Evolutionary conservation across 148 eudicot species (phyloP), one percentile per base, ranked within the genome.

Genomic region (Tetragonia tetragonoides): DNA sequence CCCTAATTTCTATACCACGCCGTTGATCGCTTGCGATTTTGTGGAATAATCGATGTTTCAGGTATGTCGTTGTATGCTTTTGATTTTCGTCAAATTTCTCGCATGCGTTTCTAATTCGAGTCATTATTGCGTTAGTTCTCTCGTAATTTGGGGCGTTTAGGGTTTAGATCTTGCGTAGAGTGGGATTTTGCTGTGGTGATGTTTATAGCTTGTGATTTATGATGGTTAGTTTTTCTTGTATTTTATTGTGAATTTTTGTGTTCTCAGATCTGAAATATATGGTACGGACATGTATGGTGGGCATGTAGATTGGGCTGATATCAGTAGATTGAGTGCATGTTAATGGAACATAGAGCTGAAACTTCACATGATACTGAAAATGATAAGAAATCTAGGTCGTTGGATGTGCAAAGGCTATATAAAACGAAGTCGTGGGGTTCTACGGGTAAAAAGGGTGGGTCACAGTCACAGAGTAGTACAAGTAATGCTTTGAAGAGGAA

Each of bases 291-390:
- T 81, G 76, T 47, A 72, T 77, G 83, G 79, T 86, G 89, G 85
- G 81, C 75, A 78, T 88, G 85, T 79, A 75, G 82, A 66, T 84
- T 82, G 76, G 84, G 77, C 61, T 80, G 51, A 65, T 46, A 72
- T 78, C 84, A 75, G 84, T 81, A 74, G 83, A 77, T 82, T 80
- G 77, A 83, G 86, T 83, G 72, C 82, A 87, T 90, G 90, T 90
- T 86, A 89, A 93, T 93, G 98, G 98, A 93, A 88, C 82, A 70
- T 79, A 89, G 91, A 60, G 71, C 40, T 77, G 87, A 80, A 75
- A 85, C 83, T 81, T 75, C 80, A 72, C 78, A 82, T 76, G 85
- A 85, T 67, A 73, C 63, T 81, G 87, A 83, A 68, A 84, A 64
- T 83, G 85, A 79, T 23, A 84, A 82, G 81, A 88, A 86, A 82